These are phyloP conservation scores for Candida succiphila DNA, from an alignment of 805 yeast species.

Conservation along the genomic window DNA sequence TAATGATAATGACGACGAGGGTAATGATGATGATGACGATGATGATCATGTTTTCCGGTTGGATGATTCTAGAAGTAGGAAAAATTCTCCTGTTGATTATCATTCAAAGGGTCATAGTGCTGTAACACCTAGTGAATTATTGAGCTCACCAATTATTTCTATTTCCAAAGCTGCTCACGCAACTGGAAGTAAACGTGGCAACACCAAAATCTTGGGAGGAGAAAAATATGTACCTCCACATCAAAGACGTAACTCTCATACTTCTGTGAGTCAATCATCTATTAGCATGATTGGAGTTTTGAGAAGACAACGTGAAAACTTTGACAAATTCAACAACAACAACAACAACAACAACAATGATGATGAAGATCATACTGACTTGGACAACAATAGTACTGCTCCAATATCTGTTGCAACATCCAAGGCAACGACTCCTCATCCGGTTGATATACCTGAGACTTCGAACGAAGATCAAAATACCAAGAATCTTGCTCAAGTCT, in stretches of 20 bases:
- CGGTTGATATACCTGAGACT: too few species aligned
- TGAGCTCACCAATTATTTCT: neutral
- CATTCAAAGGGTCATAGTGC: neutral
- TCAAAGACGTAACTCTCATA: constrained; percentile 32
- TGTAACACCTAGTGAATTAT: neutral
- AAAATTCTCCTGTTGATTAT: too few species aligned
- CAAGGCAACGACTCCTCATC: too few species aligned
- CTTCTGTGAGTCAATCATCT: constrained; percentile 9
- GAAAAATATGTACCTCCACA: constrained; percentile 43
- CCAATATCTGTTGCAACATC: too few species aligned
- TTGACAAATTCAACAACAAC: constrained; percentile 1
- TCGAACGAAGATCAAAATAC: too few species aligned
- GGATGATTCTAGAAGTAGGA: constrained; percentile 20
- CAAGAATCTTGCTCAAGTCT: too few species aligned
- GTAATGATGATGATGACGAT: constrained; percentile 21
- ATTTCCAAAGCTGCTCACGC: constrained; percentile 7
- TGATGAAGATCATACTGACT: neutral
- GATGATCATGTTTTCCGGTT: constrained; percentile 29
- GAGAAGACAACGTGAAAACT: constrained; percentile 4
- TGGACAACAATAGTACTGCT: neutral
- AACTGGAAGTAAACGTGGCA: constrained; percentile 5
- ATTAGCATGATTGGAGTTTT: constrained; percentile 8
- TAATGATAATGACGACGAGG: constrained; percentile 19
- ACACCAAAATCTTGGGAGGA: constrained; percentile 3
- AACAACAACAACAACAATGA: neutral